Base-by-base conservation (phyloP, 2,329 filamentous ascomycete species). In the Epichloe bromicola region DNA sequence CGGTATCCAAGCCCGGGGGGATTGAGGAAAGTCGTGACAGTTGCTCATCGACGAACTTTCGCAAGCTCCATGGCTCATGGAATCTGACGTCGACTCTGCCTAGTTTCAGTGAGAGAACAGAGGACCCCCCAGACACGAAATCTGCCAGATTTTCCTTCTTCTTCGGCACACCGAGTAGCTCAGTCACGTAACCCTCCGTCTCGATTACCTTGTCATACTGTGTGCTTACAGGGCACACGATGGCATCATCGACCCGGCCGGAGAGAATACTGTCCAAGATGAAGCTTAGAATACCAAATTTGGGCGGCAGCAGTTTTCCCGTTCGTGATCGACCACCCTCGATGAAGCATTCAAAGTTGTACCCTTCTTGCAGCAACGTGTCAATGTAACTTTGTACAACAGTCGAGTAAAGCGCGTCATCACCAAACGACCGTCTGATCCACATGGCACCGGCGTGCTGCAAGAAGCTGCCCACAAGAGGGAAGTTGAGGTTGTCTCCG, bases 141-240 rank as follows among this genome's bases (percentile, higher is more conserved):
- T 94, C 88, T 36, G 83, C 79, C 38, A 98, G 71, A 55, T 95
- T 96, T 63, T 98, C 93, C 64, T 95, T 95, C 61, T 88, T 88
- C 68, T 98, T 98, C 0, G 93, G 93, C 55, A 94, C 84, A 3
- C 93, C 93, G 0, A 98, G 76, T 2, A 98, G 78, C 66, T 98
- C 93, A 36, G 83, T 93, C 43, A 97, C 91, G 62, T 98, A 98
- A 5, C 89, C 93, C 67, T 95, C 89, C 1, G 94, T 95, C 67
- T 98, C 93, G 53, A 98, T 94, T 51, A 98, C 93, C 64, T 97
- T 98, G 73, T 98, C 93, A 63, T 98, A 98, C 64, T 98, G 93
- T 1, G 90, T 96, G 65, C 87, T 94, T 44, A 98, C 93, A 0
- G 93, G 93, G 59, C 91, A 95, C 49, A 98, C 88, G 41, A 96